Base-by-base conservation (phyloP, 768 basidiomycete genomes). In the Tricholoma terreum region DNA sequence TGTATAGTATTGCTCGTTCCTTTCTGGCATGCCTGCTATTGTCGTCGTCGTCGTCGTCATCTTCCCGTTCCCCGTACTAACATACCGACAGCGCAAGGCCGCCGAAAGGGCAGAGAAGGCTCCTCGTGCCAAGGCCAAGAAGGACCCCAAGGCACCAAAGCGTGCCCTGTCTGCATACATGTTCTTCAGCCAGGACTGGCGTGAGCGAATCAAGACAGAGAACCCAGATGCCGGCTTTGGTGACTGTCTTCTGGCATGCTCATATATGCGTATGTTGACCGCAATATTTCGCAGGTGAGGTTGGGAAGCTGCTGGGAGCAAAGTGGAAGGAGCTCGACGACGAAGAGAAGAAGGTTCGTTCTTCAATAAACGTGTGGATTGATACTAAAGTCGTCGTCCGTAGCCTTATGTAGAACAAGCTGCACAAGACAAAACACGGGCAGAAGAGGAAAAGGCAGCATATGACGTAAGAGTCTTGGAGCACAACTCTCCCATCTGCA, bases 141-240 rank as follows among this genome's bases (percentile, higher is more conserved):
- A 92, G 75, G 87, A 93, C 71, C 84, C 83, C 59, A 89, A 89
- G 73, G 84, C 87, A 45, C 94, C 93, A 59, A 97, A 98, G 78
- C 86, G 94, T 54, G 90, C 92, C 0, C 81, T 97, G 46, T 97
- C 94, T 30, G 94, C 96, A 38, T 98, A 97, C 79, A 97, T 98
- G 96, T 94, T 94, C 89, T 98, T 98, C 82, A 87, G 85, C 65
- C 91, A 94, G 73, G 95, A 94, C 73, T 90, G 92, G 91, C 84
- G 95, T 69, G 90, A 95, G 75, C 84, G 90, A 70, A 91, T 98
- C 82, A 96, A 95, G 86, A 69, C 84, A 57, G 94, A 97, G 77
- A 96, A 98, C 77, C 95, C 95, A 50, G 92, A 94, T 58, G 94
- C 92, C 27, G 82, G 88, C 55, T 98, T 98, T 68, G 95, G 94